These are phyloP conservation scores for Lotus japonicus DNA, from an alignment of 306 rosid species.

Conservation along the genomic window DNA sequence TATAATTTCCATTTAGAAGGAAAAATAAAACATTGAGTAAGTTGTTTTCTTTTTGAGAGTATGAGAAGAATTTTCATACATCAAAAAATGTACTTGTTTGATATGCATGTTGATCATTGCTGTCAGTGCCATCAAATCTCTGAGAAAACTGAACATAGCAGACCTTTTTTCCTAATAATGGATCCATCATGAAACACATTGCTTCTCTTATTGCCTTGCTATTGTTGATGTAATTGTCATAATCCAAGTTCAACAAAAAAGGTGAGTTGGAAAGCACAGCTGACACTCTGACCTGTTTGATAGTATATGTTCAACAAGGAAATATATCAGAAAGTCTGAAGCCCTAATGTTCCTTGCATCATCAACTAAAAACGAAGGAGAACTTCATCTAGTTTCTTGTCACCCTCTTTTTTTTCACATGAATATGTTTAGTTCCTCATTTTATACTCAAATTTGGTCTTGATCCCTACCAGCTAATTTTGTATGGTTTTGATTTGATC, in stretches of 20 bases:
- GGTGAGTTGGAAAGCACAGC: constrained; percentile 66
- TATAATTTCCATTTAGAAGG: background rate
- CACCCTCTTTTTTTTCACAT: background rate
- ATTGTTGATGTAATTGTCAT: constrained; percentile 54
- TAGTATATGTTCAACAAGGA: background rate
- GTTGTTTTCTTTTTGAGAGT: background rate
- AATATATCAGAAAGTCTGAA: background rate
- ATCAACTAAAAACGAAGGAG: background rate
- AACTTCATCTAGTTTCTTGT: background rate
- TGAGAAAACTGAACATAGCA: constrained; percentile 65
- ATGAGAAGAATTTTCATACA: constrained; percentile 29
- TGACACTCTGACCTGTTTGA: constrained; percentile 60
- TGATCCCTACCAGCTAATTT: too few relatives aligned
- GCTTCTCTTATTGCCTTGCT: constrained; percentile 64
- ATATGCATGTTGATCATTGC: constrained; percentile 30
- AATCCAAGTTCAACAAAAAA: constrained; percentile 61
- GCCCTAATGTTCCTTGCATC: background rate
- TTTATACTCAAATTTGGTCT: too few relatives aligned
- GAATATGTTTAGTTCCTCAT: too few relatives aligned
- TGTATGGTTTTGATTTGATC: too few relatives aligned
- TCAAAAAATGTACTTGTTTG: constrained; percentile 45
- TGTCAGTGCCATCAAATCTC: constrained; percentile 38
- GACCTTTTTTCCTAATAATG: constrained; percentile 42
- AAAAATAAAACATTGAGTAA: background rate
- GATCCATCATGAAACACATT: constrained; percentile 89